These are phyloP conservation scores for Tuber brumale DNA, from an alignment of 495 filamentous ascomycete species.

Conservation along the genomic window DNA sequence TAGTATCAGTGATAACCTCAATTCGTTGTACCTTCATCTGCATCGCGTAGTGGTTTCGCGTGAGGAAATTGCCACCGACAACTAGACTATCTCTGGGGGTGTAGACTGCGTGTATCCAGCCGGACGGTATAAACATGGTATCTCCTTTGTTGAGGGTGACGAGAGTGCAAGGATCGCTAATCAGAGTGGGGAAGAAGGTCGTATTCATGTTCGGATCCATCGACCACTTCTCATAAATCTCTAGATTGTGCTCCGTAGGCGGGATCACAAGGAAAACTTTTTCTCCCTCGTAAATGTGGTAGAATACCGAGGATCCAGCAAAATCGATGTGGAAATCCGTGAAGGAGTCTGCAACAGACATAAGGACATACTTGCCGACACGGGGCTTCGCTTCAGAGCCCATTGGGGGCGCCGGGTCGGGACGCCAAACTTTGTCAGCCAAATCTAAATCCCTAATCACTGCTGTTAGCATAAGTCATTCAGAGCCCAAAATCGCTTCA, in stretches of 20 bases:
- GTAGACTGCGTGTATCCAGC: constrained; percentile 78
- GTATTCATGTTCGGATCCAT: constrained; percentile 65
- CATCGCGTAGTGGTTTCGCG: constrained; percentile 62
- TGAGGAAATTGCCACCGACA: constrained; percentile 72
- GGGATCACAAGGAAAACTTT: constrained; percentile 77
- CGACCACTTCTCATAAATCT: constrained; percentile 74
- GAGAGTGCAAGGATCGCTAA: constrained; percentile 64
- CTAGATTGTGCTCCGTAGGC: constrained; percentile 65
- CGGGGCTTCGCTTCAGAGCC: constrained; percentile 50
- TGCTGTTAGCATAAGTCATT: neutral
- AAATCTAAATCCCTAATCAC: constrained; percentile 48
- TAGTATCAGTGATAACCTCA: constrained; percentile 66
- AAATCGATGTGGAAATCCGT: constrained; percentile 80
- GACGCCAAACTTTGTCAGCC: constrained; percentile 66
- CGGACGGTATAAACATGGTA: constrained; percentile 72
- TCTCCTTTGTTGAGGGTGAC: constrained; percentile 67
- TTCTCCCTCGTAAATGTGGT: constrained; percentile 68
- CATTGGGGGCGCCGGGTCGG: constrained; percentile 53
- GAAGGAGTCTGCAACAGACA: constrained; percentile 74
- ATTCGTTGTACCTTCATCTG: constrained; percentile 65
- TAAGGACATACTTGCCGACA: constrained; percentile 48
- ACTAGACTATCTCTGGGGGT: constrained; percentile 69
- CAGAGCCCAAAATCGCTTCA: constrained; percentile 35
- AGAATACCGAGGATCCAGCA: constrained; percentile 71
- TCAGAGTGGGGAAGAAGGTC: constrained; percentile 44